Evolutionary conservation across 2,329 filamentous ascomycete species (phyloP).

Genomic region (Penicillium brasilianum): DNA sequence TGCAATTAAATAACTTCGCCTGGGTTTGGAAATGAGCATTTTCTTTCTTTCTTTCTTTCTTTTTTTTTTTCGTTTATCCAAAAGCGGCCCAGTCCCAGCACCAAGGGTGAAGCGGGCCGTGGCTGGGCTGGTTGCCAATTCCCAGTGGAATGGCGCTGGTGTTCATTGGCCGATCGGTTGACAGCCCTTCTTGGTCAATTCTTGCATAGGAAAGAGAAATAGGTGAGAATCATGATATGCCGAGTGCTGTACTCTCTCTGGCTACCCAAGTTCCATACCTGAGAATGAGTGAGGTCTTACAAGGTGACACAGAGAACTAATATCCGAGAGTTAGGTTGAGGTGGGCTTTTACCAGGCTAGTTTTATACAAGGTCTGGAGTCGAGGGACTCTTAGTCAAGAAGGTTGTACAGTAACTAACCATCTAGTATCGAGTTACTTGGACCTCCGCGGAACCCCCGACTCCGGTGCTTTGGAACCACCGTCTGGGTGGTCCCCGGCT

Average conservation of each 20-base stretch:
- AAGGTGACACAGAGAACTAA: not conserved
- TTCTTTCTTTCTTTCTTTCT: not conserved
- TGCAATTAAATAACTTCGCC: not conserved
- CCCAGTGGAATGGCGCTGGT: conserved; percentile 37
- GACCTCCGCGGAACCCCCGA: conserved; percentile 1
- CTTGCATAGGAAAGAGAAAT: not conserved
- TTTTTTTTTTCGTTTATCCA: not conserved
- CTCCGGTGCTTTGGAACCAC: conserved; percentile 26
- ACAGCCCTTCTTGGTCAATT: not conserved
- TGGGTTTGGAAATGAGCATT: conserved; percentile 9
- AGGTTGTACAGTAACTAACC: not conserved
- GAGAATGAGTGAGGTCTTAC: not conserved
- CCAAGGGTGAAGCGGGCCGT: conserved; percentile 26
- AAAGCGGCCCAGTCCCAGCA: conserved; percentile 15
- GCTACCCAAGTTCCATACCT: not conserved
- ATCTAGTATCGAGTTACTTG: too few relatives aligned
- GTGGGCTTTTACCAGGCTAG: not conserved
- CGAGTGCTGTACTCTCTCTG: not conserved
- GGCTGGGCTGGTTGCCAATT: conserved; percentile 29
- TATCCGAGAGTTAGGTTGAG: not conserved
- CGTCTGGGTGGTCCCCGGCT: not conserved
- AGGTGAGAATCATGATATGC: not conserved
- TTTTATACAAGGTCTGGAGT: not conserved
- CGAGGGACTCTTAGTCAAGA: not conserved
- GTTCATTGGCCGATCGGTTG: conserved; percentile 33